phyloP scores from a whole-genome alignment of 371 early-diverging fungal genomes.

The Haplosporangium sp. region DNA sequence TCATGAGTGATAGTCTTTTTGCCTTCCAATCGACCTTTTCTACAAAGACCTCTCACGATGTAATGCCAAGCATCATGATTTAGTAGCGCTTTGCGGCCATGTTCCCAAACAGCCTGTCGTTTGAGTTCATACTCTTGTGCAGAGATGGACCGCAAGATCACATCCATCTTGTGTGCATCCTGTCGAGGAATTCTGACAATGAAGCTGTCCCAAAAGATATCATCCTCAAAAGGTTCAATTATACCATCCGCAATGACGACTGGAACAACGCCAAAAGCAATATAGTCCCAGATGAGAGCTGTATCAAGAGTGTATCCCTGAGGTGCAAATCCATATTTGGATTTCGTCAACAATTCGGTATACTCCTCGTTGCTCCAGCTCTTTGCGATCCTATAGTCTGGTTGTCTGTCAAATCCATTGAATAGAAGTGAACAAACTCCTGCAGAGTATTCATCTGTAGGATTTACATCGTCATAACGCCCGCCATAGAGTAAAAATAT shows the following conservation, averaged over 20 bases:
- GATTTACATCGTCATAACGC: conserved; percentile 58
- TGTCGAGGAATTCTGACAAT: conserved; percentile 64
- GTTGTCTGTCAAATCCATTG: conserved; percentile 58
- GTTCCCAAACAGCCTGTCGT: conserved; percentile 60
- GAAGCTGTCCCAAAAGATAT: conserved; percentile 70
- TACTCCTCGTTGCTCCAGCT: conserved; percentile 57
- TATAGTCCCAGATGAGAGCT: conserved; percentile 68
- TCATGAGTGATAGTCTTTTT: conserved; percentile 14
- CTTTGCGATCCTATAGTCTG: conserved; percentile 61
- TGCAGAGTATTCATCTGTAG: conserved; percentile 61
- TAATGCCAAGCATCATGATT: conserved; percentile 67
- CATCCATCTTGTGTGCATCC: conserved; percentile 65
- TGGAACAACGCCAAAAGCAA: conserved; percentile 69
- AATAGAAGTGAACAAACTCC: conserved; percentile 66
- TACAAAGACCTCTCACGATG: conserved; percentile 64
- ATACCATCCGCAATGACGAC: conserved; percentile 71
- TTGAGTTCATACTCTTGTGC: conserved; percentile 65
- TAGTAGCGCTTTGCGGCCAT: conserved; percentile 62
- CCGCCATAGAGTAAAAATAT: conserved; percentile 65
- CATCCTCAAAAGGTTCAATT: conserved; percentile 69
- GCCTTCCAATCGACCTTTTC: conserved; percentile 46
- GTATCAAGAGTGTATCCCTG: conserved; percentile 70
- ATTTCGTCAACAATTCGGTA: conserved; percentile 53
- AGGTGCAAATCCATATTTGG: conserved; percentile 67
- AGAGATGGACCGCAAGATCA: conserved; percentile 60